Conservation (phyloP, 352 stramenopile species). For the Lagenidium sp. region DNA sequence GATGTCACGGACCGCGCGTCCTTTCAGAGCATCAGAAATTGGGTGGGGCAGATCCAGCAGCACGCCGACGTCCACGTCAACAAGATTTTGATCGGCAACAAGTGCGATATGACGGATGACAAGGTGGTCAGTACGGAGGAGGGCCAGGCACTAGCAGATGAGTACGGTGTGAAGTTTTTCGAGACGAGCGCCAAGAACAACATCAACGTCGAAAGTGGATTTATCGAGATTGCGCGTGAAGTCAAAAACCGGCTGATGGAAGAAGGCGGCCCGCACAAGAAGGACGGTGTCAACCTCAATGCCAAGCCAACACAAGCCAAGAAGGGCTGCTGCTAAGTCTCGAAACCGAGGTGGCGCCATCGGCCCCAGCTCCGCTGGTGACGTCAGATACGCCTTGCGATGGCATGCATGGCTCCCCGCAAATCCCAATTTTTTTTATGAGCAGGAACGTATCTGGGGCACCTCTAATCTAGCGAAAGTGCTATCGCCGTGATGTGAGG, state of each 20-base stretch:
- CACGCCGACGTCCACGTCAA: slow-evolving; percentile 99
- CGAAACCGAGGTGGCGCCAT: neutral
- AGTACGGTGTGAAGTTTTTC: slow-evolving; percentile 95
- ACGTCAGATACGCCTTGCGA: too few species aligned
- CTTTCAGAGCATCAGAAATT: slow-evolving; percentile 97
- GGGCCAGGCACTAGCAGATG: slow-evolving; percentile 90
- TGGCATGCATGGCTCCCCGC: too few species aligned
- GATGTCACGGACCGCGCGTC: slow-evolving; percentile 96
- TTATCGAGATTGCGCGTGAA: slow-evolving; percentile 85
- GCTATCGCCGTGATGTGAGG: too few species aligned
- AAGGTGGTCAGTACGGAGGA: slow-evolving; percentile 95
- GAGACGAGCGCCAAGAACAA: slow-evolving; percentile 95
- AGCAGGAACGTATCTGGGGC: too few species aligned
- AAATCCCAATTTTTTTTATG: too few species aligned
- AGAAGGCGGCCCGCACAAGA: slow-evolving; percentile 81
- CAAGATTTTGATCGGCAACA: slow-evolving; percentile 99
- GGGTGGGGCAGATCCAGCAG: slow-evolving; percentile 96
- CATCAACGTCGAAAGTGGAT: slow-evolving; percentile 91
- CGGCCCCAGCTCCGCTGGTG: too few species aligned
- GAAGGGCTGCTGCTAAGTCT: slow-evolving; percentile 79
- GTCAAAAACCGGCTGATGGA: slow-evolving; percentile 88
- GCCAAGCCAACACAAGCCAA: slow-evolving; percentile 64
- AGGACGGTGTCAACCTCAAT: slow-evolving; percentile 74
- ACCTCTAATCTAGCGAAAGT: too few species aligned
- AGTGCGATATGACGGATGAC: slow-evolving; percentile 98